A percentile compares a stretch with the other conserved stretches of the same genome.
These are phyloP conservation scores for Linderniella brevidens DNA, from an alignment of 257 asterid species.

Conservation along the genomic window DNA sequence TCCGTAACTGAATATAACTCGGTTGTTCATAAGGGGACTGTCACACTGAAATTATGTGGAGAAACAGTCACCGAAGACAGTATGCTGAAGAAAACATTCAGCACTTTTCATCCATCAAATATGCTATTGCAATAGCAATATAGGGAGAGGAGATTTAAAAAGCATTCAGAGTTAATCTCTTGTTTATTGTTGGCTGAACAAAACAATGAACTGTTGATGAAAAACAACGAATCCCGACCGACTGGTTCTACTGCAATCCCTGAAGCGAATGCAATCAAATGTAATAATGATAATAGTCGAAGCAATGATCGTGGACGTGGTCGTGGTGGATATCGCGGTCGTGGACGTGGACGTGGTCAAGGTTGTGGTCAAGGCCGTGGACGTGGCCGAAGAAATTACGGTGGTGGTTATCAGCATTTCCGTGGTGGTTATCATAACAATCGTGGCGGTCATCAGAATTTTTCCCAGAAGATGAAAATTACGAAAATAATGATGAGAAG, in stretches of 20 bases:
- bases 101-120: too few species aligned
- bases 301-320: constrained; percentile 1
- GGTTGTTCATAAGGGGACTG: background rate
- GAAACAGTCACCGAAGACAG: background rate
- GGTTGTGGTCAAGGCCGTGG: too few species aligned
- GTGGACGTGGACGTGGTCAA: too few species aligned
- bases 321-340: background rate
- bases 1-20: background rate
- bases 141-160: background rate
- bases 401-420: too few species aligned
- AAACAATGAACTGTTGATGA: background rate
- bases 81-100: background rate
- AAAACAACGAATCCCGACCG: background rate
- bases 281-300: background rate
- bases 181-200: background rate
- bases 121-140: too few species aligned
- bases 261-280: background rate
- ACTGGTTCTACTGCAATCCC: background rate
- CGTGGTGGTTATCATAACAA: too few species aligned
- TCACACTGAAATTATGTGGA: background rate
- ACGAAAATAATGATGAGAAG: too few species aligned
- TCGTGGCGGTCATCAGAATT: too few species aligned
- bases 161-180: background rate
- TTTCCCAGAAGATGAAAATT: too few species aligned
- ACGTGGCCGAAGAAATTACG: too few species aligned